Evolutionary conservation across 495 filamentous ascomycete genomes (phyloP).

Genomic region (Lineolata rhizophorae): DNA sequence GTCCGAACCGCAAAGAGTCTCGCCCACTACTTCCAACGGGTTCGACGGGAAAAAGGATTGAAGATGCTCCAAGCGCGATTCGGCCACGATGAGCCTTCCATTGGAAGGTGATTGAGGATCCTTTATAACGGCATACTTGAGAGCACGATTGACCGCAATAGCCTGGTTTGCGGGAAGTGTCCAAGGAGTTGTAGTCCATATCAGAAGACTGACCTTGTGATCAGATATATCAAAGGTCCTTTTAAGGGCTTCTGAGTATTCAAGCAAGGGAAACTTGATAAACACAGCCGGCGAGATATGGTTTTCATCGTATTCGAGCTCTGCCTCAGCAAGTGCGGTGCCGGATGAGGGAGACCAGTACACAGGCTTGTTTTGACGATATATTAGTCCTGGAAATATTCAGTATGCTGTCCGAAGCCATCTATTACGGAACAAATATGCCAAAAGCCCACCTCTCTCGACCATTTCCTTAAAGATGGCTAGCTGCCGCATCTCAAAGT

Average conservation of each 20-base stretch:
- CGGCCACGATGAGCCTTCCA: constrained; percentile 44
- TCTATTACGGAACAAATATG: not conserved
- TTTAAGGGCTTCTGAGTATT: constrained; percentile 23
- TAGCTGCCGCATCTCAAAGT: constrained; percentile 73
- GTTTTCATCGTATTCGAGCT: constrained; percentile 80
- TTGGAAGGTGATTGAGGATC: constrained; percentile 25
- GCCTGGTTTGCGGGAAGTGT: constrained; percentile 83
- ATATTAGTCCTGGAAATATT: constrained; percentile 35
- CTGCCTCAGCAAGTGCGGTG: constrained; percentile 84
- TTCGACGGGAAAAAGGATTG: constrained; percentile 4
- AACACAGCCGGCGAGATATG: constrained; percentile 65
- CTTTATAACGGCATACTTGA: constrained; percentile 52
- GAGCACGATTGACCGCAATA: constrained; percentile 50
- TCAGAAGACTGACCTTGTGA: constrained; percentile 41
- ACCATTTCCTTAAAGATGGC: constrained; percentile 72
- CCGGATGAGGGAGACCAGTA: constrained; percentile 88
- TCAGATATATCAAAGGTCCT: constrained; percentile 11
- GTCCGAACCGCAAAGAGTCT: constrained; percentile 38
- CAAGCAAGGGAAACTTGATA: constrained; percentile 50
- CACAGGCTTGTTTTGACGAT: constrained; percentile 74
- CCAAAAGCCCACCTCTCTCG: constrained; percentile 30
- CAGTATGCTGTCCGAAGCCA: not conserved
- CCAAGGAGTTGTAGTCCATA: constrained; percentile 98
- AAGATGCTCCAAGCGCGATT: constrained; percentile 37
- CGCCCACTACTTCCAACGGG: constrained; percentile 24